Evolutionary conservation across 2,329 filamentous ascomycete species (phyloP), one percentile per base, ranked within the genome.

Genomic region (Alternaria hordeiaustralica): DNA sequence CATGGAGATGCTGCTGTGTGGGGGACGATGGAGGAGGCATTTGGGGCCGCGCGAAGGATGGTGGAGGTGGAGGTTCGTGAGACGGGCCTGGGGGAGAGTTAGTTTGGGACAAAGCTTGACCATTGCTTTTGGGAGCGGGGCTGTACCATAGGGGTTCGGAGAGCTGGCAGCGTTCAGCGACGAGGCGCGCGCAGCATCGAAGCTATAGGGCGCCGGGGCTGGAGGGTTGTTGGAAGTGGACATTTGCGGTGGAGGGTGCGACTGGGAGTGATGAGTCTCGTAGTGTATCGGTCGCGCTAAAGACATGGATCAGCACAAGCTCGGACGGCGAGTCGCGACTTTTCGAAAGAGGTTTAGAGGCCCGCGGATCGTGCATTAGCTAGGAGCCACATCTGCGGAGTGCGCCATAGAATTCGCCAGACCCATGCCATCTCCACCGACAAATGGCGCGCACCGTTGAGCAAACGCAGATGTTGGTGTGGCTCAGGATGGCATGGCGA

Each of bases 11-110:
- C 68, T 81, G 78, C 56, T 80, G 79, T 50, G 83, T 81, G 10
- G 83, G 80, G 45, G 84, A 82, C n/a, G 83, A 82, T 18, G 84
- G 84, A 5, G 83, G 84, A 26, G 82, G 82, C 84, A 85, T 85
- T 55, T 82, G 81, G 53, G 82, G 79, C 59, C 80, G 75, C 55
- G 77, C 68, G 71, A 81, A 84, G 25, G 81, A 78, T 23, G 80
- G 78, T 18, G 79, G 79, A 15, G 80, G 81, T 30, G 80, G 79
- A 61, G 79, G 72, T 18, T 81, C 78, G 72, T 78, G 78, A 47
- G 78, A 71, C 25, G 76, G 65, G 69, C 76, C 77, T 80, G 65
- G 54, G 50, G 51, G 60, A 71, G 47, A 66, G 66, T 78, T 65
- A 78, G 75, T 63, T 67, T 61, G 59, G 65, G 68, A 68, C 58